Evolutionary conservation across 345 rosid genomes (phyloP).

Genomic region (Fremontodendron californicum): DNA sequence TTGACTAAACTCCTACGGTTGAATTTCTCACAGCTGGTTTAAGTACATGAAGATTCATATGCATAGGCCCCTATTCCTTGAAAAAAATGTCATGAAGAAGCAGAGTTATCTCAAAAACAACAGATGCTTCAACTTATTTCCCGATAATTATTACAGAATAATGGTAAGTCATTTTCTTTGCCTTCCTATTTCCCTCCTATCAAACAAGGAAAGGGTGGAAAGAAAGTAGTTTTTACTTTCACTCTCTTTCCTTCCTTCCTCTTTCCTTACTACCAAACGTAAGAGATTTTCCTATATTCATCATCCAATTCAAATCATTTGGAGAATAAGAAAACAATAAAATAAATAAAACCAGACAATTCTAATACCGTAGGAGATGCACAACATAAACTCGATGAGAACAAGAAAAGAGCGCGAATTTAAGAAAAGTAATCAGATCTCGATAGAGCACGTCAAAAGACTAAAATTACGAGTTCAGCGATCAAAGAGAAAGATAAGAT

Average conservation of each 20-base stretch:
- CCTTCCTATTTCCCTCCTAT: too few relatives aligned
- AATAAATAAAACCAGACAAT: background rate
- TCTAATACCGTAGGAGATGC: background rate
- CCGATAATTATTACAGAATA: too few relatives aligned
- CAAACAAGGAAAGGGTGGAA: too few relatives aligned
- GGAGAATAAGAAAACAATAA: background rate
- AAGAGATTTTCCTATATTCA: background rate
- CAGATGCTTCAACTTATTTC: background rate
- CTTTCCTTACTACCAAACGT: too few relatives aligned
- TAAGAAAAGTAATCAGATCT: background rate
- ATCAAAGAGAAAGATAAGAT: background rate
- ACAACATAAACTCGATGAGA: conserved; percentile 1
- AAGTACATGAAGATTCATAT: too few relatives aligned
- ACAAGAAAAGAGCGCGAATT: background rate
- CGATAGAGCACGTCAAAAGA: background rate
- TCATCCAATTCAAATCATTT: background rate
- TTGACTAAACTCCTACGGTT: background rate
- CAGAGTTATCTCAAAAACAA: background rate
- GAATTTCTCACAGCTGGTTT: background rate
- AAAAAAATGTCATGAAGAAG: background rate
- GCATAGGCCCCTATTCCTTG: background rate
- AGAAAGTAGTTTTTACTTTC: too few relatives aligned
- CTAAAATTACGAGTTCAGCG: background rate
- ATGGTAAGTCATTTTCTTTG: too few relatives aligned
- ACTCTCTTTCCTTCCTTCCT: too few relatives aligned